Conservation (phyloP, 768 basidiomycete genomes). For the Galerina sulciceps region DNA sequence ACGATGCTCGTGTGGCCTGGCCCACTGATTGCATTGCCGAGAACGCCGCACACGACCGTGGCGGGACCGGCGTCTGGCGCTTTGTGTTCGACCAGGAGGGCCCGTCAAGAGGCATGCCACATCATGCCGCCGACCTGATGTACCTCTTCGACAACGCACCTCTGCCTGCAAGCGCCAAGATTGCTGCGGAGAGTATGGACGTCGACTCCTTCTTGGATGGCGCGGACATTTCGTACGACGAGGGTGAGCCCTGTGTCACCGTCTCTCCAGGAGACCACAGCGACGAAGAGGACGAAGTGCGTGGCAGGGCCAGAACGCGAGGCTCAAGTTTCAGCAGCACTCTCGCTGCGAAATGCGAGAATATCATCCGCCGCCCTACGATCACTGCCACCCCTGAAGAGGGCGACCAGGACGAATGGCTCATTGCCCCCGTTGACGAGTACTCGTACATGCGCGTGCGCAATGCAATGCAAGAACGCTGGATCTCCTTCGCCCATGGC, state of each 20-base stretch:
- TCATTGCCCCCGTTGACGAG: slow-evolving; percentile 62
- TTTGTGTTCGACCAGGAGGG: slow-evolving; percentile 86
- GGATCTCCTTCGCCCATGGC: slow-evolving; percentile 78
- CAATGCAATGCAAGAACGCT: slow-evolving; percentile 72
- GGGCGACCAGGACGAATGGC: slow-evolving; percentile 48
- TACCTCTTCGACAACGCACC: slow-evolving; percentile 82
- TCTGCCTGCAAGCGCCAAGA: slow-evolving; percentile 38
- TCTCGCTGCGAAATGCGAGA: slow-evolving; percentile 14
- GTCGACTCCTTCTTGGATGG: slow-evolving; percentile 13
- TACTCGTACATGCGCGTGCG: slow-evolving; percentile 70
- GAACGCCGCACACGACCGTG: slow-evolving; percentile 51
- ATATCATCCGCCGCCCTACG: slow-evolving; percentile 3
- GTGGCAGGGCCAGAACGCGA: not conserved
- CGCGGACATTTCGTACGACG: slow-evolving; percentile 30
- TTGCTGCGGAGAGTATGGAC: slow-evolving; percentile 6
- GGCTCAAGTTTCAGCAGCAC: slow-evolving; percentile 12
- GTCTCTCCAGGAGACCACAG: slow-evolving; percentile 7
- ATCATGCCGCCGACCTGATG: slow-evolving; percentile 73
- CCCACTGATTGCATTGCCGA: slow-evolving; percentile 69
- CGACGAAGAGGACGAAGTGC: slow-evolving; percentile 1
- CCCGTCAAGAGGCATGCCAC: slow-evolving; percentile 63
- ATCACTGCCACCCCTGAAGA: not conserved
- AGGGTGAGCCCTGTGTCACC: slow-evolving; percentile 24
- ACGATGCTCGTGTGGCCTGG: slow-evolving; percentile 78
- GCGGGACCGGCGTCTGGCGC: slow-evolving; percentile 71